A percentile compares a stretch with the other conserved stretches of the same genome.
phyloP scores from a whole-genome alignment of 129 eudicot genomes.

The Flaveria linearis region DNA sequence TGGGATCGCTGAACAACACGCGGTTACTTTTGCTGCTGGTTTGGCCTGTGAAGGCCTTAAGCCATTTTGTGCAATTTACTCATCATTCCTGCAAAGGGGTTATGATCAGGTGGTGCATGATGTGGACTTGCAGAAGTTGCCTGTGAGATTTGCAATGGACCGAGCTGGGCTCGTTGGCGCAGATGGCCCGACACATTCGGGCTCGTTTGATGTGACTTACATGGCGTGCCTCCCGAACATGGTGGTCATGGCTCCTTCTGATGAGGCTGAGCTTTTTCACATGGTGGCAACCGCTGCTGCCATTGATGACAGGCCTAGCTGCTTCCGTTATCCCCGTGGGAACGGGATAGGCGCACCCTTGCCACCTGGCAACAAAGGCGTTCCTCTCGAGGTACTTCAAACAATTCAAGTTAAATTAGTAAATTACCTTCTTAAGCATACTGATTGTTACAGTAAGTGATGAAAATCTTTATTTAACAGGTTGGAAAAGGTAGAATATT shows the following conservation, averaged over 20 bases:
- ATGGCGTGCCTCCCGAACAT: slow-evolving; percentile 94
- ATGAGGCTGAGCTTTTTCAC: slow-evolving; percentile 90
- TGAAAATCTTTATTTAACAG: slow-evolving; percentile 26
- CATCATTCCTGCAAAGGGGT: slow-evolving; percentile 89
- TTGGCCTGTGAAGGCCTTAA: slow-evolving; percentile 96
- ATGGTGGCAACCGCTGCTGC: slow-evolving; percentile 99
- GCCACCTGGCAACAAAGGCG: slow-evolving; percentile 90
- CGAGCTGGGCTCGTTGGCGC: slow-evolving; percentile 95
- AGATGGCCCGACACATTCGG: slow-evolving; percentile 96
- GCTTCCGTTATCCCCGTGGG: slow-evolving; percentile 94
- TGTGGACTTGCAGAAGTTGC: slow-evolving; percentile 85
- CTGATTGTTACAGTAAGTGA: background rate
- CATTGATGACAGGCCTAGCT: slow-evolving; percentile 88
- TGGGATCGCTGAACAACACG: slow-evolving; percentile 99
- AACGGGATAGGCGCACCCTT: slow-evolving; percentile 81
- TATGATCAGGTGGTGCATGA: slow-evolving; percentile 98
- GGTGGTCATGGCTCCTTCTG: slow-evolving; percentile 98
- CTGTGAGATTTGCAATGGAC: slow-evolving; percentile 92
- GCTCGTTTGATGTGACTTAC: slow-evolving; percentile 82
- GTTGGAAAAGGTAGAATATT: slow-evolving; percentile 87
- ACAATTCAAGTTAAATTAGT: background rate
- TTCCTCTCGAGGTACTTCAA: slow-evolving; percentile 69
- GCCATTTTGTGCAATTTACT: slow-evolving; percentile 91
- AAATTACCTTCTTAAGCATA: background rate
- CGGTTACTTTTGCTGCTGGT: slow-evolving; percentile 96